Conservation (phyloP, 345 rosid genomes). For the Gynandropsis gynandra region DNA sequence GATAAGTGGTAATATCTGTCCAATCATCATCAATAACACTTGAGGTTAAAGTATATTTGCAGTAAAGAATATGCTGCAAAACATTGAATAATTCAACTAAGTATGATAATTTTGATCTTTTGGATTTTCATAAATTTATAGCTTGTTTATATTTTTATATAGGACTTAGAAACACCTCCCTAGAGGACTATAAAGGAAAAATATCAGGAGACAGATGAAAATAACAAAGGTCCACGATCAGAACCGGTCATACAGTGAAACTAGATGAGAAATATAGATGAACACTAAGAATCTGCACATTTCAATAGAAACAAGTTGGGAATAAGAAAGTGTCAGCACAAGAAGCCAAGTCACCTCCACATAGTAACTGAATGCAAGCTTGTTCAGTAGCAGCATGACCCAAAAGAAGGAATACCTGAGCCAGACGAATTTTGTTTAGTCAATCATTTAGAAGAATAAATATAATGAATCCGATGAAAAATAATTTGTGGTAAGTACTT, state of each 20-base stretch:
- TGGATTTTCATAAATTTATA: slow-evolving; percentile 9
- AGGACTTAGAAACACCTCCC: slow-evolving; percentile 14
- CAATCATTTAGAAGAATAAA: slow-evolving; percentile 19
- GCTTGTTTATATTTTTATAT: background rate
- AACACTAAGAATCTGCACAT: slow-evolving; percentile 8
- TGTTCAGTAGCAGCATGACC: slow-evolving; percentile 83
- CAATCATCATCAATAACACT: slow-evolving; percentile 18
- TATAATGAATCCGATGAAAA: background rate
- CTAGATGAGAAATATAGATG: slow-evolving; percentile 13
- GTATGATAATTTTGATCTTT: too few relatives aligned
- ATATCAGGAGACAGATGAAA: background rate
- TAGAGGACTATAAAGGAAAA: slow-evolving; percentile 6
- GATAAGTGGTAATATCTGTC: slow-evolving; percentile 76
- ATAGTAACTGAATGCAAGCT: slow-evolving; percentile 95
- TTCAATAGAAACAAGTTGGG: slow-evolving; percentile 16
- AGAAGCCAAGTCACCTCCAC: slow-evolving; percentile 59
- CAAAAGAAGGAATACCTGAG: slow-evolving; percentile 90
- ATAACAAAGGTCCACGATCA: too few relatives aligned
- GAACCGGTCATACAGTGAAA: background rate
- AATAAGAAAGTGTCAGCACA: slow-evolving; percentile 14
- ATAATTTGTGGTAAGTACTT: too few relatives aligned
- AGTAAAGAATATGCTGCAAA: background rate
- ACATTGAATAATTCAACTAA: background rate
- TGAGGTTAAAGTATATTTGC: slow-evolving; percentile 16
- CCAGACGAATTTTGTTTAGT: slow-evolving; percentile 17